A percentile compares a stretch with the other conserved stretches of the same genome.
phyloP scores from a whole-genome alignment of 1,284 basidiomycete genomes.

The Veloboletus limbatus region DNA sequence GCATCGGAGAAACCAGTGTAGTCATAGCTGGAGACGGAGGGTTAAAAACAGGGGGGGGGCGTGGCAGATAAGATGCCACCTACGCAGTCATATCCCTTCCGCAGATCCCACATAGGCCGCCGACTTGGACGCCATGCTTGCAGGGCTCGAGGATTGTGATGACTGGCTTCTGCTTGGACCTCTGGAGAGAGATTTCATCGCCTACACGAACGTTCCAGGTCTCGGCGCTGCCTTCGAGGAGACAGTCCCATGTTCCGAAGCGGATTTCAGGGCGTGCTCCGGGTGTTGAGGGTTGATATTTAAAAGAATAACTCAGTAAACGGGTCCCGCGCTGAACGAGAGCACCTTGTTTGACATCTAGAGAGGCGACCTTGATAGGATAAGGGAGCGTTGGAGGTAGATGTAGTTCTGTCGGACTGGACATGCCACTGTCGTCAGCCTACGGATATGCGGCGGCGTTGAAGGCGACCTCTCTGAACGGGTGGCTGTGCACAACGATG shows the following conservation, averaged over 20 bases:
- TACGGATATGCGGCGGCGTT: slow-evolving; percentile 4
- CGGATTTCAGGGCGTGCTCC: slow-evolving; percentile 59
- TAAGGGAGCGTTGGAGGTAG: slow-evolving; percentile 73
- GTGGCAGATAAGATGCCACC: slow-evolving; percentile 31
- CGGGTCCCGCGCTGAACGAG: slow-evolving; percentile 65
- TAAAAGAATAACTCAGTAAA: slow-evolving; percentile 79
- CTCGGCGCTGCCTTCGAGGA: slow-evolving; percentile 72
- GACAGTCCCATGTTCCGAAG: slow-evolving; percentile 85
- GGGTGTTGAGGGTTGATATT: slow-evolving; percentile 42
- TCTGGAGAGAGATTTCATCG: slow-evolving; percentile 56
- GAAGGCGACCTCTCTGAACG: slow-evolving; percentile 1
- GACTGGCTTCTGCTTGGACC: slow-evolving; percentile 55
- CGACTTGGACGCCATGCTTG: slow-evolving; percentile 90
- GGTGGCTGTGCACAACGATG: slow-evolving; percentile 27
- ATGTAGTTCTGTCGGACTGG: slow-evolving; percentile 60
- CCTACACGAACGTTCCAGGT: slow-evolving; percentile 62
- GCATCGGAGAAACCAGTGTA: slow-evolving; percentile 84
- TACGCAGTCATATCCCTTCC: slow-evolving; percentile 93
- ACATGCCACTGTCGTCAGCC: slow-evolving; percentile 28
- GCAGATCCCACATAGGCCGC: slow-evolving; percentile 90
- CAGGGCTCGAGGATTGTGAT: slow-evolving; percentile 80
- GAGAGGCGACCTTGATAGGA: slow-evolving; percentile 72
- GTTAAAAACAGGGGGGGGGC: slow-evolving; percentile 13
- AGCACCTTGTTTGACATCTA: slow-evolving; percentile 48
- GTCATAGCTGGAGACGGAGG: slow-evolving; percentile 58